Conservation (phyloP, 2,329 filamentous ascomycete genomes). For the Aspergillus fumigatiaffinis region DNA sequence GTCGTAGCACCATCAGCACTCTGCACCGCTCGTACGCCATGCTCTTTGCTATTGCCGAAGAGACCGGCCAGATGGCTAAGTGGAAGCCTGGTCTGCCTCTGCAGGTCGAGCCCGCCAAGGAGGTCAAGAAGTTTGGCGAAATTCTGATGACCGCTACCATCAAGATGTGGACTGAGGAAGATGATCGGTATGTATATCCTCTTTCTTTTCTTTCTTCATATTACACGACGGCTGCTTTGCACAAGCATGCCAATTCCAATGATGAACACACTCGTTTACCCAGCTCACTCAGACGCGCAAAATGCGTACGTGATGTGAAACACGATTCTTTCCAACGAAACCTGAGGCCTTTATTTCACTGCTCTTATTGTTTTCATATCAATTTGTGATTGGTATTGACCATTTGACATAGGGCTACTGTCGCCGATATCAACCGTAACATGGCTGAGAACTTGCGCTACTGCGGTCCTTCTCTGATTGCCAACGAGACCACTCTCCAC, state of each 20-base stretch:
- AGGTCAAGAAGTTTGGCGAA: constrained; percentile 80
- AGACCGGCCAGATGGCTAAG: constrained; percentile 69
- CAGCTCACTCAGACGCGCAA: constrained; percentile 98
- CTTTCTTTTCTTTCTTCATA: constrained; percentile 17
- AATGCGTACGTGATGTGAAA: constrained; percentile 83
- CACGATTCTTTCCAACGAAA: constrained; percentile 55
- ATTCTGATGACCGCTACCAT: constrained; percentile 81
- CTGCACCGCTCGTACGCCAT: constrained; percentile 91
- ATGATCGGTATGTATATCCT: constrained; percentile 73
- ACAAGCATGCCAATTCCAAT: constrained; percentile 38
- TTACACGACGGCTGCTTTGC: constrained; percentile 6
- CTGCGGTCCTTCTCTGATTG: constrained; percentile 80
- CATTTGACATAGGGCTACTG: constrained; percentile 61
- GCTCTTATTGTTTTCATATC: constrained; percentile 15
- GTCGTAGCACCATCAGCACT: constrained; percentile 86
- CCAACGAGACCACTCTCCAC: constrained; percentile 67
- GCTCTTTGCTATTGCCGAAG: constrained; percentile 82
- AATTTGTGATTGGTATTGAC: constrained; percentile 41
- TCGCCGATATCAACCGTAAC: constrained; percentile 94
- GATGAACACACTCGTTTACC: constrained; percentile 91
- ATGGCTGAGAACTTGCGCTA: constrained; percentile 85
- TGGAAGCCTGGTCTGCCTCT: constrained; percentile 87
- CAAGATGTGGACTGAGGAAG: constrained; percentile 81
- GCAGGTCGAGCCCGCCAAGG: constrained; percentile 70
- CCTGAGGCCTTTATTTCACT: constrained; percentile 32